phyloP scores from a whole-genome alignment of 164 flowering plant species.

The Vitis rotundifolia region DNA sequence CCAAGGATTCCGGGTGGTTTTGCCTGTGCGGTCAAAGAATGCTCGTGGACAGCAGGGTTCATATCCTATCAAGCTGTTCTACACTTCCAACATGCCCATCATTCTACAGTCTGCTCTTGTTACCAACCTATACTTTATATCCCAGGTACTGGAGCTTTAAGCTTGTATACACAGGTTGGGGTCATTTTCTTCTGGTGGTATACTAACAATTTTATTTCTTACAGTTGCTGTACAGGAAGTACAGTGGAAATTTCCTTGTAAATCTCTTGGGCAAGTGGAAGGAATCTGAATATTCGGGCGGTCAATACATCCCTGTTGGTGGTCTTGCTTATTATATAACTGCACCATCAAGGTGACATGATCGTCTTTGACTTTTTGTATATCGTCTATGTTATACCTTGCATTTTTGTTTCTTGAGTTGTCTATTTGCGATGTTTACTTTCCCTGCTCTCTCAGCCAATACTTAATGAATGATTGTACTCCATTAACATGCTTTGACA shows the following conservation, averaged over 20 bases:
- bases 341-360: constrained; percentile 60
- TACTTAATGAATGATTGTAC: background rate
- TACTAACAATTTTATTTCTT: background rate
- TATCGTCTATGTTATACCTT: too few species aligned
- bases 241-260: constrained; percentile 67
- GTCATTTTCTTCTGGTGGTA: too few species aligned
- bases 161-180: background rate
- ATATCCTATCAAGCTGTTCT: constrained; percentile 74
- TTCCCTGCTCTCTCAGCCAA: background rate
- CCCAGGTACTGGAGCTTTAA: constrained; percentile 48
- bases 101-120: constrained; percentile 84
- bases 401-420: background rate
- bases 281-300: constrained; percentile 66
- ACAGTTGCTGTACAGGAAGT: constrained; percentile 60
- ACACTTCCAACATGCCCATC: constrained; percentile 86
- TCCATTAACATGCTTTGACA: constrained; percentile 2
- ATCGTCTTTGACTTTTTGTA: too few species aligned
- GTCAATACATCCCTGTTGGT: constrained; percentile 68
- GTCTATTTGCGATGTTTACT: background rate
- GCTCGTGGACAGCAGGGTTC: constrained; percentile 89
- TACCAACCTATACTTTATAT: constrained; percentile 72
- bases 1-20: constrained; percentile 77
- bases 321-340: constrained; percentile 73
- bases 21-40: constrained; percentile 75
- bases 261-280: constrained; percentile 70